phyloP scores from a whole-genome alignment of 257 asterid species.

The Salvia hispanica region DNA sequence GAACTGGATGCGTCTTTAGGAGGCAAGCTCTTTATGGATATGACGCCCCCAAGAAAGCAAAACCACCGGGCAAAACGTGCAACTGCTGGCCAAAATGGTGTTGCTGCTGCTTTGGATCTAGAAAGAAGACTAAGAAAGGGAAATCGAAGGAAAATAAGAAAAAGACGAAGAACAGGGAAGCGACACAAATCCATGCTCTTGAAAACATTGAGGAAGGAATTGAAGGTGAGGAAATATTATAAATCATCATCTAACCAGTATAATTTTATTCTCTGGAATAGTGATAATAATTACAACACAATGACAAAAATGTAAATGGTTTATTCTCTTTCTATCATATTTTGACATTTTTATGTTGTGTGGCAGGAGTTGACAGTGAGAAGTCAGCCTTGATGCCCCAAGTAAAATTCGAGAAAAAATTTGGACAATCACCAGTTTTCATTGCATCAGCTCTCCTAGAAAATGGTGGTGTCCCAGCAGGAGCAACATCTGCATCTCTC shows the following conservation, averaged over 20 bases:
- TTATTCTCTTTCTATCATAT: background rate
- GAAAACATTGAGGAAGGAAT: slow-evolving; percentile 95
- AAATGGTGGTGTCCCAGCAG: slow-evolving; percentile 85
- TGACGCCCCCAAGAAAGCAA: slow-evolving; percentile 89
- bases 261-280: no score
- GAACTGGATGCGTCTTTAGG: slow-evolving; percentile 95
- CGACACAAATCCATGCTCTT: slow-evolving; percentile 92
- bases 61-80: slow-evolving; percentile 91
- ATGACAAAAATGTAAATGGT: no score
- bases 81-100: slow-evolving; percentile 92
- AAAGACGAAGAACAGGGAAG: slow-evolving; percentile 64
- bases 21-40: slow-evolving; percentile 94
- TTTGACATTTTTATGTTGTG: background rate
- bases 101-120: slow-evolving; percentile 55
- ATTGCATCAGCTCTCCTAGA: slow-evolving; percentile 85
- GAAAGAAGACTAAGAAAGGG: slow-evolving; percentile 58
- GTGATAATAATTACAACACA: no score
- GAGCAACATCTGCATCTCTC: slow-evolving; percentile 90
- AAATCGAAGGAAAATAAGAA: slow-evolving; percentile 69
- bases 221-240: slow-evolving; percentile 58
- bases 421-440: slow-evolving; percentile 93
- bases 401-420: slow-evolving; percentile 80
- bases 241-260: no score
- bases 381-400: slow-evolving; percentile 85
- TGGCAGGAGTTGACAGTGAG: slow-evolving; percentile 77